Conservation (phyloP, 352 stramenopile genomes). For the Globisporangium orthogonon region DNA sequence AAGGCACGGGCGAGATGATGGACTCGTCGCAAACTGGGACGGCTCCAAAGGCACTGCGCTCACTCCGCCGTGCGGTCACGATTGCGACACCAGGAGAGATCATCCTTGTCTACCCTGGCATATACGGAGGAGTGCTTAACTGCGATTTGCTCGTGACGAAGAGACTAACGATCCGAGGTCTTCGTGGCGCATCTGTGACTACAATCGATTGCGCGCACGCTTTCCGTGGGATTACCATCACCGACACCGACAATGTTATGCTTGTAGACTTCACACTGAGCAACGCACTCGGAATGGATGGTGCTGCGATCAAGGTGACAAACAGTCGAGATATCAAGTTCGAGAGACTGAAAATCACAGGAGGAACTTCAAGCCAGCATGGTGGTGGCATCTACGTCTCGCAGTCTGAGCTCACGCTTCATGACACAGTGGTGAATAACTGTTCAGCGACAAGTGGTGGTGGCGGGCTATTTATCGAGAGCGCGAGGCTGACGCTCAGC, state of each 20-base stretch:
- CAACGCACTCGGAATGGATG: conserved; percentile 12
- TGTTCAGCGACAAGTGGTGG: conserved; percentile 18
- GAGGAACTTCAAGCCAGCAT: conserved; percentile 7
- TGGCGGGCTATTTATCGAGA: conserved; percentile 27
- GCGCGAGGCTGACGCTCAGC: conserved; percentile 11
- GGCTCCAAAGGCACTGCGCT: conserved; percentile 42
- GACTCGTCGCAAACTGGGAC: conserved; percentile 34
- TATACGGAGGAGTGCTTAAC: conserved; percentile 26
- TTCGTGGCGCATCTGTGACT: conserved; percentile 26
- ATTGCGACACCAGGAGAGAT: conserved; percentile 22
- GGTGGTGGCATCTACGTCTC: conserved; percentile 30
- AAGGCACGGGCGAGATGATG: conserved; percentile 53
- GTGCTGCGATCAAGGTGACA: conserved; percentile 23
- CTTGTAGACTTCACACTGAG: conserved; percentile 25
- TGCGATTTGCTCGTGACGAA: conserved; percentile 27
- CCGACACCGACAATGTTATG: conserved; percentile 1
- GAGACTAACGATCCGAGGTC: conserved; percentile 30
- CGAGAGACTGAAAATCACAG: conserved; percentile 11
- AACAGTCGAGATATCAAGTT: conserved; percentile 16
- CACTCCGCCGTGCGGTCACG: conserved; percentile 34
- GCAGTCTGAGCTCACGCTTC: conserved; percentile 20
- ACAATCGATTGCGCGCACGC: conserved; percentile 27
- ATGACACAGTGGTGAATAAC: conserved; percentile 11
- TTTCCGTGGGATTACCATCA: conserved; percentile 24
- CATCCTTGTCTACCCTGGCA: conserved; percentile 48